Evolutionary conservation across 768 basidiomycete genomes (phyloP).

Genomic region (Auriscalpium vulgare): DNA sequence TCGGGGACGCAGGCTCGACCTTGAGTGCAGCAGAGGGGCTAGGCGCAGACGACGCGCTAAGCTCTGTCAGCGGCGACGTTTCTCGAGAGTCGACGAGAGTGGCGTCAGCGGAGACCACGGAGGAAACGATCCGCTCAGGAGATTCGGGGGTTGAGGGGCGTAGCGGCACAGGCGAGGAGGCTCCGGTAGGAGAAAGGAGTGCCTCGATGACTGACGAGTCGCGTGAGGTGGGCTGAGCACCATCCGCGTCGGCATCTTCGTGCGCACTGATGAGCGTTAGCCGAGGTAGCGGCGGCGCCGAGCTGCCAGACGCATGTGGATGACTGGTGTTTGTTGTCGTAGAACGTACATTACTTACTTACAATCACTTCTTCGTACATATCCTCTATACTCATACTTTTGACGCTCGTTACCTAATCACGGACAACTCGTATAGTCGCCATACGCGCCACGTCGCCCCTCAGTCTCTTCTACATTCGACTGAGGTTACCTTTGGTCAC

Average conservation of each 20-base stretch:
- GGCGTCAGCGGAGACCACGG: background rate
- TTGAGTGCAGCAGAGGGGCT: background rate
- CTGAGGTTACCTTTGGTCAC: no score
- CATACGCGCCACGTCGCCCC: no score
- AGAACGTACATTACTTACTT: no score
- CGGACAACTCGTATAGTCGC: no score
- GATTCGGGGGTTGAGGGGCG: background rate
- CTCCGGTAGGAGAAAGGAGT: background rate
- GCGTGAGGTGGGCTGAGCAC: background rate
- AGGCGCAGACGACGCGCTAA: background rate
- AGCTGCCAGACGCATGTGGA: background rate
- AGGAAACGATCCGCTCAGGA: background rate
- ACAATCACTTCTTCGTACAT: no score
- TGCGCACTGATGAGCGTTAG: no score
- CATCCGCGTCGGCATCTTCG: no score
- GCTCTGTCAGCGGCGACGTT: background rate
- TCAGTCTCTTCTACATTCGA: no score
- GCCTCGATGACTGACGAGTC: background rate
- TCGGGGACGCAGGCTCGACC: background rate
- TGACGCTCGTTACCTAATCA: no score
- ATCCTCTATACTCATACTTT: no score
- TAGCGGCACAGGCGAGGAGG: background rate
- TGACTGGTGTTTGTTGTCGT: no score
- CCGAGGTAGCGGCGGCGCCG: background rate
- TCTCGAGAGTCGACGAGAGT: background rate